These are phyloP conservation scores for Suillus luteus DNA, from an alignment of 768 basidiomycete species.

Conservation along the genomic window DNA sequence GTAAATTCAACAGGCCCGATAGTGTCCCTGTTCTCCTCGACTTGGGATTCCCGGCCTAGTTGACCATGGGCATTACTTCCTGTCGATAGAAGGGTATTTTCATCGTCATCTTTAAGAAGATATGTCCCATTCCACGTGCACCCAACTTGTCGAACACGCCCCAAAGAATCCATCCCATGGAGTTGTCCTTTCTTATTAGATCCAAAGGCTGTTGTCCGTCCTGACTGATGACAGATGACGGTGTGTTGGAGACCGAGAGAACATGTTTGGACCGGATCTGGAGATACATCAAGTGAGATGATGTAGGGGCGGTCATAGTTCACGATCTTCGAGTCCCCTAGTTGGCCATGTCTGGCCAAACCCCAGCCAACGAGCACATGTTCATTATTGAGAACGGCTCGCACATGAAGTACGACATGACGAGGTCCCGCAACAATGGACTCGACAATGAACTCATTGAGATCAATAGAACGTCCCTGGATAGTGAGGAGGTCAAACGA, in stretches of 20 bases:
- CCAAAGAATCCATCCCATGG: constrained; percentile 33
- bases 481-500: constrained; percentile 22
- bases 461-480: constrained; percentile 19
- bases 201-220: constrained; percentile 56
- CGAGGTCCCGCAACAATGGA: constrained; percentile 66
- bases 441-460: constrained; percentile 38
- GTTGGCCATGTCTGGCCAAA: constrained; percentile 79
- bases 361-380: constrained; percentile 77
- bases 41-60: constrained; percentile 47
- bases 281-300: constrained; percentile 34
- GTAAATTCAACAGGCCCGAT: constrained; percentile 24
- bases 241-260: constrained; percentile 58
- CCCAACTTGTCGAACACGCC: constrained; percentile 37
- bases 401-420: constrained; percentile 60
- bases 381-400: constrained; percentile 25
- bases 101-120: constrained; percentile 30
- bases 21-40: constrained; percentile 5
- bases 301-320: constrained; percentile 27
- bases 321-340: constrained; percentile 45
- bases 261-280: constrained; percentile 36
- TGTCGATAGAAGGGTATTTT: constrained; percentile 44
- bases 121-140: constrained; percentile 88
- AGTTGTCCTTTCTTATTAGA: constrained; percentile 74
- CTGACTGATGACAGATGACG: constrained; percentile 45
- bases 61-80: constrained; percentile 65